Conservation (phyloP, 2,329 filamentous ascomycete species). For the Dactylellina haptotyla region DNA sequence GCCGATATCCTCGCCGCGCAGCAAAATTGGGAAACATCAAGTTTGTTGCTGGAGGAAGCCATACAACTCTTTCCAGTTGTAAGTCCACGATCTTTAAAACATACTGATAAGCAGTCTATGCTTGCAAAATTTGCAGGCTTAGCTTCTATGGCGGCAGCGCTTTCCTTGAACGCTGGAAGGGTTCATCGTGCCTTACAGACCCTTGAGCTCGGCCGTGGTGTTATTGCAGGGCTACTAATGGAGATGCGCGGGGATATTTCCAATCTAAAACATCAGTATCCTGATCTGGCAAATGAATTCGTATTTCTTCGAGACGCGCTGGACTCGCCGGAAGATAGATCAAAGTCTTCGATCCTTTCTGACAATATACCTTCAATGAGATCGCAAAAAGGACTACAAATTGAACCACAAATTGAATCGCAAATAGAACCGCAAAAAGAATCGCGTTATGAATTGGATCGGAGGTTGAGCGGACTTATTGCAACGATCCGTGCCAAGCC, state of each 20-base stretch:
- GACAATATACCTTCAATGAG: background rate
- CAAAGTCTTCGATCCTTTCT: background rate
- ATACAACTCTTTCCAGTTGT: constrained; percentile 22
- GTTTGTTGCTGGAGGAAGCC: constrained; percentile 23
- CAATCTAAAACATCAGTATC: constrained; percentile 9
- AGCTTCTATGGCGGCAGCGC: constrained; percentile 10
- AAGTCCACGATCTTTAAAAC: constrained; percentile 2
- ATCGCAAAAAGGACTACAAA: background rate
- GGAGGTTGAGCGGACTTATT: constrained; percentile 13
- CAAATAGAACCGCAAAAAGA: background rate
- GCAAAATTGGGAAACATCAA: constrained; percentile 8
- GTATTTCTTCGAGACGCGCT: constrained; percentile 36
- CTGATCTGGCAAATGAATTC: constrained; percentile 48
- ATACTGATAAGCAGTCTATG: constrained; percentile 26
- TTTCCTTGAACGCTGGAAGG: constrained; percentile 9
- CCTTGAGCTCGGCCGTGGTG: constrained; percentile 58
- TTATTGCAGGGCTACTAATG: constrained; percentile 56
- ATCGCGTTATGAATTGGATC: background rate
- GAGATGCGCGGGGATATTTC: constrained; percentile 56
- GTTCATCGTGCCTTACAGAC: constrained; percentile 25
- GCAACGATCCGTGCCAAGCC: constrained; percentile 7
- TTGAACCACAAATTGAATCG: too few relatives aligned
- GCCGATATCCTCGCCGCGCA: constrained; percentile 5
- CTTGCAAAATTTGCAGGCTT: constrained; percentile 15
- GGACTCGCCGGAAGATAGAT: constrained; percentile 11